Conservation (phyloP, 331 rosid species). For the Phaseolus coccineus region DNA sequence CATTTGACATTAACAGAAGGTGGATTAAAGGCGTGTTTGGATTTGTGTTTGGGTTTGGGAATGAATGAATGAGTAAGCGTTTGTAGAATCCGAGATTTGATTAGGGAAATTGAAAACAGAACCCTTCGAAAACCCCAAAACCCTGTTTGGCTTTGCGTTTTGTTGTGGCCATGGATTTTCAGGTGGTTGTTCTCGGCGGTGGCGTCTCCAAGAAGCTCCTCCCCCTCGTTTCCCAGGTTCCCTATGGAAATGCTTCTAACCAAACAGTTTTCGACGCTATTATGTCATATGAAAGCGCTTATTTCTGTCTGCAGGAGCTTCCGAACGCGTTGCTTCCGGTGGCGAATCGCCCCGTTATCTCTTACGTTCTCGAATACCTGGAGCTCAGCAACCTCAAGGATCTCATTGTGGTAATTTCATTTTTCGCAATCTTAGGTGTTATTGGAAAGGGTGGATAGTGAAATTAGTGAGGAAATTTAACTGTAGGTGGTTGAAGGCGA, state of each 20-base stretch:
- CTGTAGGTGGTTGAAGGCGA: conserved; percentile 90
- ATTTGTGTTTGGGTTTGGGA: background rate
- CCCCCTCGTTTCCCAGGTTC: conserved; percentile 90
- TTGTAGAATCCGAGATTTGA: conserved; percentile 9
- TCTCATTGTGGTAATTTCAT: conserved; percentile 70
- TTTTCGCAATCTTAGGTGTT: background rate
- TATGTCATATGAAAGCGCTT: background rate
- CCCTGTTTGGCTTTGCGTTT: background rate
- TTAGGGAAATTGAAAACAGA: background rate
- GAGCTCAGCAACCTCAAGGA: conserved; percentile 88
- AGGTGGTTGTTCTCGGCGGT: conserved; percentile 95
- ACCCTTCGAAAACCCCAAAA: conserved; percentile 51
- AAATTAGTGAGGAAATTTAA: conserved; percentile 22
- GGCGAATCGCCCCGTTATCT: conserved; percentile 87
- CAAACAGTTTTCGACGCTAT: background rate
- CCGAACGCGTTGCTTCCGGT: conserved; percentile 97
- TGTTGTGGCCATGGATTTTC: conserved; percentile 74
- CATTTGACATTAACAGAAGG: background rate
- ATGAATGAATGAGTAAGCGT: background rate
- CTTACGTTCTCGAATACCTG: conserved; percentile 83
- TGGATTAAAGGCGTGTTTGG: background rate
- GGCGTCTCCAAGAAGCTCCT: conserved; percentile 84
- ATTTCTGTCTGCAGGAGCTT: conserved; percentile 69
- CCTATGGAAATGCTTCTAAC: background rate
- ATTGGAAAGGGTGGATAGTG: background rate